Evolutionary conservation across 2,329 filamentous ascomycete genomes (phyloP), one percentile per base, ranked within the genome.

Genomic region (Ceratocystis colombiana): DNA sequence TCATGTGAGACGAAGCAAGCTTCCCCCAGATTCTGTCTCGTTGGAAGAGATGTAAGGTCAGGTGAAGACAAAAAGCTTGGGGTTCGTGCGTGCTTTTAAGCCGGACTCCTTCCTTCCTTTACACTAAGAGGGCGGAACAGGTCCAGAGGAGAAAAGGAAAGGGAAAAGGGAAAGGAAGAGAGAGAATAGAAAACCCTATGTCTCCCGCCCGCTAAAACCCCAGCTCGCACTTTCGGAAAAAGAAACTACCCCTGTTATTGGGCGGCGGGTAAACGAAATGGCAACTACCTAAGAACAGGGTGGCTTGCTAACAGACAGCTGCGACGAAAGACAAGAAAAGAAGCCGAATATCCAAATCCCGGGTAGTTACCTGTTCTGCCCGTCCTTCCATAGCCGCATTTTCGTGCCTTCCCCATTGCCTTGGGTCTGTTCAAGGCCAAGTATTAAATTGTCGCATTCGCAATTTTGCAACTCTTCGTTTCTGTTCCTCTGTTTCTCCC

Each of bases 161-260:
- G 30, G 30, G 30, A 30, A n/a, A 12, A 46, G 44, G 17, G 3
- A 45, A 3, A 45, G 44, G 12, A 4, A 46, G 3, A 48, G 45
- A 48, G 45, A 20, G 5, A 20, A 8, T 20, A 3, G n/a, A 25
- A 50, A 50, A 50, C 45, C 33, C 33, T 12, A 12, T 12, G 33
- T 37, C 33, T 33, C 33, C 33, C 33, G 33, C 46, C 5, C 45
- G 20, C 45, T 48, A 48, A n/a, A 33, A n/a, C 46, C 12, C 15
- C 5, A 20, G 20, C 46, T 22, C 46, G n/a, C n/a, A 22, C 30
- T 30, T 22, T 15, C 44, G 61, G 61, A 62, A 46, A 62, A 62
- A 62, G 61, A 62, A 62, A 62, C n/a, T 62, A 46, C 61, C 59
- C 59, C 61, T 62, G 12, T 17, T 30, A 5, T 15, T 30, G 25